These are phyloP conservation scores for Myrica gale DNA, from an alignment of 306 rosid species.

Conservation along the genomic window DNA sequence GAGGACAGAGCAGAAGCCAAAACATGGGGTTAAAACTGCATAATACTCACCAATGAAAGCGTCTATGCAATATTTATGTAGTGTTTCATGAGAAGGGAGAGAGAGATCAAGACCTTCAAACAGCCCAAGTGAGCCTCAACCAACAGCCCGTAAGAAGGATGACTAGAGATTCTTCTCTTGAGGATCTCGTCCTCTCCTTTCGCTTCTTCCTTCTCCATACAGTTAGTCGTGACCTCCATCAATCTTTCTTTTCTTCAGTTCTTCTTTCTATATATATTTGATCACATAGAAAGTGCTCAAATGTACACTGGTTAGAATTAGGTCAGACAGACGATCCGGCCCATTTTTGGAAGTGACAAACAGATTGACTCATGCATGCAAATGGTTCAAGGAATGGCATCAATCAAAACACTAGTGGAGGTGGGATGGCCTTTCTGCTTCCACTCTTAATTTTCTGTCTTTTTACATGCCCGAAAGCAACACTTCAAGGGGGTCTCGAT, in stretches of 20 bases:
- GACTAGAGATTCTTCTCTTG: conserved; percentile 69
- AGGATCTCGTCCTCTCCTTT: conserved; percentile 50
- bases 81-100: background rate
- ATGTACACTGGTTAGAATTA: conserved; percentile 26
- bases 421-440: conserved; percentile 45
- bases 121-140: conserved; percentile 72
- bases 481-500: conserved; percentile 67
- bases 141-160: conserved; percentile 63
- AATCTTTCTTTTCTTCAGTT: background rate
- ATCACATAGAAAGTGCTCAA: conserved; percentile 12
- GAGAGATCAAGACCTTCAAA: conserved; percentile 52
- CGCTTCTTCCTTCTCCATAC: conserved; percentile 14
- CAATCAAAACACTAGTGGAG: conserved; percentile 14
- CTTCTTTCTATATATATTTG: background rate
- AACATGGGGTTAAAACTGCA: background rate
- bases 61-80: background rate
- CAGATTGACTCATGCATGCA: conserved; percentile 58
- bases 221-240: conserved; percentile 49
- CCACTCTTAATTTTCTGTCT: conserved; percentile 45
- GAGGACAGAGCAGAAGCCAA: background rate
- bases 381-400: conserved; percentile 34
- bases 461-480: conserved; percentile 66
- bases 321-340: conserved; percentile 44
- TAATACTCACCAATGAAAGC: background rate
- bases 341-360: conserved; percentile 57